Conservation (phyloP, 345 rosid genomes). For the Camelina neglecta region DNA sequence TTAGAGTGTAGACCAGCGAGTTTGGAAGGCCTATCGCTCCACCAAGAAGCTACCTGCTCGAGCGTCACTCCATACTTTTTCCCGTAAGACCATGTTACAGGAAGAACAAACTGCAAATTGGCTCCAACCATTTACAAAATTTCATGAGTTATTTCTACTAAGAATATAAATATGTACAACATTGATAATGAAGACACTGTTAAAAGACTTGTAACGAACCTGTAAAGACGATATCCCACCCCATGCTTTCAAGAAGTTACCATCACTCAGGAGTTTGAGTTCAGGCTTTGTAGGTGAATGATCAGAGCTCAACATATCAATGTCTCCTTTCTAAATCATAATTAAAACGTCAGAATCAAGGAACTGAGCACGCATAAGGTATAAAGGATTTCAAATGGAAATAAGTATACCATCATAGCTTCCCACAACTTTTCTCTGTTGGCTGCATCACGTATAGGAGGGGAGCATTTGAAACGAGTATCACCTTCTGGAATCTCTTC, state of each 20-base stretch:
- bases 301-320: conserved; percentile 93
- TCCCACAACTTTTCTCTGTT: conserved; percentile 86
- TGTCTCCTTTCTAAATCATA: conserved; percentile 71
- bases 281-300: conserved; percentile 92
- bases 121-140: conserved; percentile 39
- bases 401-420: conserved; percentile 67
- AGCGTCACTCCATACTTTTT: conserved; percentile 69
- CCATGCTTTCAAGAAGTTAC: conserved; percentile 93
- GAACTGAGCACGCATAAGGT: conserved; percentile 1
- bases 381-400: neutral
- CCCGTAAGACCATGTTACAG: conserved; percentile 91
- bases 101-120: conserved; percentile 82
- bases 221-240: conserved; percentile 97
- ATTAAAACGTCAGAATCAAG: conserved; percentile 20
- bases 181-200: conserved; percentile 1
- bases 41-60: conserved; percentile 78
- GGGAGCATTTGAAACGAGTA: conserved; percentile 95
- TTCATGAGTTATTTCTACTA: conserved; percentile 33
- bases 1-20: conserved; percentile 71
- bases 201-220: conserved; percentile 68
- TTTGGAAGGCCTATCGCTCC: conserved; percentile 94
- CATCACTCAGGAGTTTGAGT: conserved; percentile 75
- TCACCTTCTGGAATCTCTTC: conserved; percentile 93
- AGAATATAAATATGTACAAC: neutral
- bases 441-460: conserved; percentile 82